A percentile compares a stretch with the other conserved stretches of the same genome.
Evolutionary conservation across 768 basidiomycete genomes (phyloP).

Genomic region (Pulveroboletus sp.): DNA sequence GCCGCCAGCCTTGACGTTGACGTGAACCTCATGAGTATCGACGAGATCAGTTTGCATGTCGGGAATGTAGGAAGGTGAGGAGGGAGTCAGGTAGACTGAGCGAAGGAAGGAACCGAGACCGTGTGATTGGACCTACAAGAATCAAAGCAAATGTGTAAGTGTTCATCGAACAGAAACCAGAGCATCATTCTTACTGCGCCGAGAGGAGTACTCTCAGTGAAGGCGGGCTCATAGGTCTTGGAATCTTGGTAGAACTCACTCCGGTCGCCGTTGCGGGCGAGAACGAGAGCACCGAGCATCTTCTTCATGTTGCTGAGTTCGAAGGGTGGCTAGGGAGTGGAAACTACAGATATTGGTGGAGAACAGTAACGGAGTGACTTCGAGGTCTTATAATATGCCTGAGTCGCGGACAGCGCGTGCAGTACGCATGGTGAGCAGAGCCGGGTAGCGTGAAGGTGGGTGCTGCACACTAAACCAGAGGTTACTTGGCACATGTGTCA

Average conservation of each 20-base stretch:
- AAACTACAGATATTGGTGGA: constrained; percentile 17
- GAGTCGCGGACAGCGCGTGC: constrained; percentile 25
- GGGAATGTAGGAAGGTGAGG: constrained; percentile 65
- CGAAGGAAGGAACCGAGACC: constrained; percentile 60
- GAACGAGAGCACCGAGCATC: constrained; percentile 73
- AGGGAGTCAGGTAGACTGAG: constrained; percentile 57
- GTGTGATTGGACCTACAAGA: constrained; percentile 57
- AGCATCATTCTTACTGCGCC: constrained; percentile 50
- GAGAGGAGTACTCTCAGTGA: constrained; percentile 69
- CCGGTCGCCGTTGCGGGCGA: constrained; percentile 78
- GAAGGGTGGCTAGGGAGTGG: constrained; percentile 14
- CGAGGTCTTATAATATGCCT: constrained; percentile 22
- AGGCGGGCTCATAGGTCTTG: constrained; percentile 53
- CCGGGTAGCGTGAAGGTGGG: constrained; percentile 24
- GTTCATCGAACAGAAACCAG: background rate
- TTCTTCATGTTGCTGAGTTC: constrained; percentile 31
- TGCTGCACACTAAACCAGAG: constrained; percentile 15
- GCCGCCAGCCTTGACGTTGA: constrained; percentile 77
- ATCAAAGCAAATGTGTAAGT: background rate
- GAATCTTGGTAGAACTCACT: constrained; percentile 68
- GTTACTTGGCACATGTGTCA: constrained; percentile 20
- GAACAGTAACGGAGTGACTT: constrained; percentile 2
- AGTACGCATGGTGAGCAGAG: constrained; percentile 24
- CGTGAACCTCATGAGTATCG: constrained; percentile 66
- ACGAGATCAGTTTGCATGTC: constrained; percentile 65